These are phyloP conservation scores for Yarrowia sp. DNA, from an alignment of 805 yeast species.

Conservation along the genomic window DNA sequence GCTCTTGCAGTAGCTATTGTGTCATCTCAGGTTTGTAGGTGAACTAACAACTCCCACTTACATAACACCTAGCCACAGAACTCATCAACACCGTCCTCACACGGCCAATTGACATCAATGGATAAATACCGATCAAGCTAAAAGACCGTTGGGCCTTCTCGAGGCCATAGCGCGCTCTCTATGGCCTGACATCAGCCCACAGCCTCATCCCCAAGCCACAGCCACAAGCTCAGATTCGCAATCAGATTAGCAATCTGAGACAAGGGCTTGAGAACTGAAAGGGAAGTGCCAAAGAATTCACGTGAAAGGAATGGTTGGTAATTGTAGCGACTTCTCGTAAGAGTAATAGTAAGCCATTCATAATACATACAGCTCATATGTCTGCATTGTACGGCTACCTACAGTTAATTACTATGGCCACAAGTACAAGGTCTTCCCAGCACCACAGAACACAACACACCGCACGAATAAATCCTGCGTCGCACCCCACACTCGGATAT, in stretches of 20 bases:
- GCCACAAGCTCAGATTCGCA: slow-evolving; percentile 21
- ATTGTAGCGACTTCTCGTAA: too few species aligned
- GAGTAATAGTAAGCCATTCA: too few species aligned
- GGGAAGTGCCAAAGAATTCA: not conserved
- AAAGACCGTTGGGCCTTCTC: not conserved
- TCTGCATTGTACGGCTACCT: too few species aligned
- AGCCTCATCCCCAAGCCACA: slow-evolving; percentile 11
- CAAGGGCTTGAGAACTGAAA: not conserved
- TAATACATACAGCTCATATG: too few species aligned
- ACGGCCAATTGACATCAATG: too few species aligned
- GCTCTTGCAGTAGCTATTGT: not conserved
- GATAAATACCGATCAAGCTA: not conserved
- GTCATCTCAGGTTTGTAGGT: not conserved
- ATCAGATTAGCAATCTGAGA: slow-evolving; percentile 19
- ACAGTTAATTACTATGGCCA: too few species aligned
- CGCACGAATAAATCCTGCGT: too few species aligned
- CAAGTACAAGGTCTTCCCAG: too few species aligned
- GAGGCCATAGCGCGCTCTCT: not conserved
- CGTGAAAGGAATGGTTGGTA: not conserved
- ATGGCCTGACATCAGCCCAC: not conserved
- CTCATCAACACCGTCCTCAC: too few species aligned
- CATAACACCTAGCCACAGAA: not conserved
- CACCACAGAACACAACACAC: too few species aligned
- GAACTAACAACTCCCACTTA: not conserved
- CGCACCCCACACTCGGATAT: slow-evolving; percentile 1